phyloP scores from a whole-genome alignment of 768 basidiomycete genomes.

The Naganishia kalamii region DNA sequence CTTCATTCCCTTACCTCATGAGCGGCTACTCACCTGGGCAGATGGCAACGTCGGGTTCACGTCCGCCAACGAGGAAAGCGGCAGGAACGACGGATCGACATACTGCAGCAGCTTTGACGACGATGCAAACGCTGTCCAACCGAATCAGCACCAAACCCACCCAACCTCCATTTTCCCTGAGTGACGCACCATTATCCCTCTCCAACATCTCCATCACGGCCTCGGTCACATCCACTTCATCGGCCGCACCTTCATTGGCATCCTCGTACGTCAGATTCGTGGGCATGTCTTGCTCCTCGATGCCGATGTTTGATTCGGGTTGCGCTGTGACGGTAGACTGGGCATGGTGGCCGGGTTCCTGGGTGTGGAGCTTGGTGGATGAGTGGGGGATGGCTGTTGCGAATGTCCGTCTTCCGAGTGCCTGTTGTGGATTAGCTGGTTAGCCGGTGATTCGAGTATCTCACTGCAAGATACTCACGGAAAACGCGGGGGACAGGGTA shows the following conservation, averaged over 20 bases:
- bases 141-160: neutral
- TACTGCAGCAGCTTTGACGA: neutral
- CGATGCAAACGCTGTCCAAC: neutral
- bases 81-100: conserved; percentile 25
- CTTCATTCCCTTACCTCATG: neutral
- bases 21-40: conserved; percentile 28
- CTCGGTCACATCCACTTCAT: conserved; percentile 52
- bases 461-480: neutral
- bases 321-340: conserved; percentile 1
- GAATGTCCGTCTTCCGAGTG: conserved; percentile 10
- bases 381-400: conserved; percentile 9
- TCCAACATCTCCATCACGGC: conserved; percentile 54
- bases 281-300: conserved; percentile 15
- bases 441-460: neutral
- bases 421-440: neutral
- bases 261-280: conserved; percentile 9
- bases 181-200: conserved; percentile 48
- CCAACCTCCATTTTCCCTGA: neutral
- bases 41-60: conserved; percentile 32
- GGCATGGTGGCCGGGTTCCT: conserved; percentile 8
- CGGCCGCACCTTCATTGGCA: conserved; percentile 28
- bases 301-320: conserved; percentile 7
- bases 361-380: neutral
- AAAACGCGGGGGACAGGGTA: neutral
- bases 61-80: conserved; percentile 40